Evolutionary conservation across 2,329 filamentous ascomycete genomes (phyloP).

Genomic region (Neofusicoccum sp.): DNA sequence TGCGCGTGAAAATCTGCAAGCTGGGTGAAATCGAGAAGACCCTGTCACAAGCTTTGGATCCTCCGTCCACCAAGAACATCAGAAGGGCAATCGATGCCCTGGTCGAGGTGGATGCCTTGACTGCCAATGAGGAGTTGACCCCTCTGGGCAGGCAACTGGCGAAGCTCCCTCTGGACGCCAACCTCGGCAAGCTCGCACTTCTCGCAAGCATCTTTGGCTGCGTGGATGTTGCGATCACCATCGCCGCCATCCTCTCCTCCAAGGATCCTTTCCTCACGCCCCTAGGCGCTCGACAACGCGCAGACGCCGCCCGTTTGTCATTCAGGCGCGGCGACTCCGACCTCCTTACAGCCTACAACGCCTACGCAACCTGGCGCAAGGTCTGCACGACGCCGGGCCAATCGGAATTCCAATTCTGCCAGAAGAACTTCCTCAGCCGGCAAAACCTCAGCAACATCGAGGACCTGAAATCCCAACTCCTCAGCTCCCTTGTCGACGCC

Average conservation of each 20-base stretch:
- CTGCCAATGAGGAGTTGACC: slow-evolving; percentile 76
- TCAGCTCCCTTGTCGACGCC: slow-evolving; percentile 80
- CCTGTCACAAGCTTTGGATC: slow-evolving; percentile 81
- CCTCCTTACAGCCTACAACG: slow-evolving; percentile 88
- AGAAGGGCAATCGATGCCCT: slow-evolving; percentile 88
- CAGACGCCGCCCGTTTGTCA: slow-evolving; percentile 71
- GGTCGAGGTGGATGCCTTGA: slow-evolving; percentile 88
- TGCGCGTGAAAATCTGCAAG: slow-evolving; percentile 96
- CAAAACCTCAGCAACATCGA: slow-evolving; percentile 90
- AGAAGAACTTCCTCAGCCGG: slow-evolving; percentile 89
- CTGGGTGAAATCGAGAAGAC: slow-evolving; percentile 91
- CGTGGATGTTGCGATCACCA: slow-evolving; percentile 85
- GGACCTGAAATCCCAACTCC: slow-evolving; percentile 88
- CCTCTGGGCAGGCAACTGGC: slow-evolving; percentile 83
- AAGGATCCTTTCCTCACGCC: slow-evolving; percentile 91
- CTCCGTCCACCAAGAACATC: slow-evolving; percentile 88
- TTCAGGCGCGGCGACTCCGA: slow-evolving; percentile 90
- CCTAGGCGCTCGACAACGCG: slow-evolving; percentile 78
- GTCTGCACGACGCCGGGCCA: slow-evolving; percentile 68
- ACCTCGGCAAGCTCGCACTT: slow-evolving; percentile 88
- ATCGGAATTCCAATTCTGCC: slow-evolving; percentile 86
- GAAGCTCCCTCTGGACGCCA: slow-evolving; percentile 86
- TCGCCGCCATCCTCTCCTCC: slow-evolving; percentile 88
- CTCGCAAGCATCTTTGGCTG: slow-evolving; percentile 85
- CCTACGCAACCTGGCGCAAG: slow-evolving; percentile 84